Base-by-base conservation (phyloP, 805 yeast genomes). In the Millerozyma miso region DNA sequence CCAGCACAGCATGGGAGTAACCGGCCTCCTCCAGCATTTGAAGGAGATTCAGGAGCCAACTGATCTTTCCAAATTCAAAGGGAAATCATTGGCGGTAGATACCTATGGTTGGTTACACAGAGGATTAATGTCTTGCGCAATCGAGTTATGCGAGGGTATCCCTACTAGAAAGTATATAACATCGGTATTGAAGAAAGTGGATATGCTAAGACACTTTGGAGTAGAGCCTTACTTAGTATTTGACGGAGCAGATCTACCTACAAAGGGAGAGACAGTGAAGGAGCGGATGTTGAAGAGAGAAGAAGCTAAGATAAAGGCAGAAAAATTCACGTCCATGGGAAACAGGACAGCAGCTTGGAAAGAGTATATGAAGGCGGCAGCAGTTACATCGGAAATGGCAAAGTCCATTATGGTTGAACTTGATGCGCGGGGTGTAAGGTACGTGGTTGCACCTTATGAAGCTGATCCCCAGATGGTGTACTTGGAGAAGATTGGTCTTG, bases 401-500 rank as follows among this genome's bases (percentile, higher is more conserved):
- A 86, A 86, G 53, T 75, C 88, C 10, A 72, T 91, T 10, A 88
- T 90, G 57, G 85, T 83, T 33, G 83, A 77, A 53, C 71, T 95
- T 48, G 81, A 80, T 50, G 50, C 59, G 12, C 69, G 74, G 37
- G 62, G 64, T 1, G 79, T 93, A 38, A 76, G 73, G 45, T 91
- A 78, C 54, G 77, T 93, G 5, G 99, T 93, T 6, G 98, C 99
- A 0, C 99, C 99, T 0, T 93, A 88, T 59, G 99, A 93, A 65
- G 99, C 99, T 0, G 99, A 93, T 60, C 85, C 99, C 1, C 99
- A 93, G 61, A 79, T 93, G 85, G 98, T 90, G 7, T 88, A 82
- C 54, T 71, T 93, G 35, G 98, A 91, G 58, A 77, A 79, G 45
- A 49, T 64, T 0, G 91, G 91, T 0, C 40, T 80, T 1, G 91